Conservation (phyloP, 1,139 yeast species). For the Sugiyamaella sp. region DNA sequence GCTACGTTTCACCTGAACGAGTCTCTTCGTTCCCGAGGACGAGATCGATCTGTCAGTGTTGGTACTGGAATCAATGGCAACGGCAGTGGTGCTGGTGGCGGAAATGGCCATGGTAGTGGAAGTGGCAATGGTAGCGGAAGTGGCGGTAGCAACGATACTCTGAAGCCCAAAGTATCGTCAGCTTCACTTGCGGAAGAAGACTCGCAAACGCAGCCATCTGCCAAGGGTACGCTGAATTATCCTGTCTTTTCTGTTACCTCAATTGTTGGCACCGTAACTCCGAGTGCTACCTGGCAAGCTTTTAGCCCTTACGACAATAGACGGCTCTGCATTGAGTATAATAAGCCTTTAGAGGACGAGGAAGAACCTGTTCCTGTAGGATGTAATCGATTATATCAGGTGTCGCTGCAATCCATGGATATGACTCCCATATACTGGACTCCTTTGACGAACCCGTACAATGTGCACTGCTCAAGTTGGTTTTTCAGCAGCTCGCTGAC, state of each 20-base stretch:
- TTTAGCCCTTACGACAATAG: slow-evolving; percentile 42
- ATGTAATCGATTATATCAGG: slow-evolving; percentile 41
- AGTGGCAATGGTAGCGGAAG: too few species aligned
- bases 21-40: slow-evolving; percentile 2
- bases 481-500: slow-evolving; percentile 41
- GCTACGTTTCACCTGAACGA: not conserved
- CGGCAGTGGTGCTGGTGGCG: not conserved
- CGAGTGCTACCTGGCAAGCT: slow-evolving; percentile 43
- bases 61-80: not conserved
- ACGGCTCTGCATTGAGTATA: not conserved
- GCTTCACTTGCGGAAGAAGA: not conserved
- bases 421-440: slow-evolving; percentile 46
- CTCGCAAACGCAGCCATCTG: not conserved
- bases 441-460: slow-evolving; percentile 35
- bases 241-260: slow-evolving; percentile 30
- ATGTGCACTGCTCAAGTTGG: slow-evolving; percentile 43
- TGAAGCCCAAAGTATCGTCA: not conserved
- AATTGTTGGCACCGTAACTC: slow-evolving; percentile 37
- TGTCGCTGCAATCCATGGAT: slow-evolving; percentile 31
- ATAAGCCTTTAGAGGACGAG: slow-evolving; percentile 14
- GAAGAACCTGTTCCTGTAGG: slow-evolving; percentile 41
- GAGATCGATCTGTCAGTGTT: not conserved
- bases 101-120: too few species aligned
- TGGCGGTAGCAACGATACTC: not conserved
- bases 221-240: not conserved